Percentiles rank a stretch among this genome's conserved stretches.
Conservation (phyloP, 2,329 filamentous ascomycete genomes). For the Colletotrichum viniferum region DNA sequence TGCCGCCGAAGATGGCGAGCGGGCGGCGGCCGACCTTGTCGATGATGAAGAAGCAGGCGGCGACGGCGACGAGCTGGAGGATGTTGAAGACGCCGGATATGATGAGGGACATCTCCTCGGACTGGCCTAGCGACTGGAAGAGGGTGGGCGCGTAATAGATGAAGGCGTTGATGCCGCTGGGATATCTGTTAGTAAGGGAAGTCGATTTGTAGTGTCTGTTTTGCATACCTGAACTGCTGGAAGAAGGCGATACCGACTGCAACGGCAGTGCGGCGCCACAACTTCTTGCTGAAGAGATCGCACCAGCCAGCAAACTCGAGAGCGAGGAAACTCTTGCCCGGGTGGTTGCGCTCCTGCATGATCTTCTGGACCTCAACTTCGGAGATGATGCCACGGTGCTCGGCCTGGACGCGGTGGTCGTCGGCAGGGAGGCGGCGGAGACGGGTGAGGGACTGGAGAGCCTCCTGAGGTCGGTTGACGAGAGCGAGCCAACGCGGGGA, state of each 20-base stretch:
- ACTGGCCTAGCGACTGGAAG: slow-evolving; percentile 31
- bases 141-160: slow-evolving; percentile 32
- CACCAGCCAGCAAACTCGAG: slow-evolving; percentile 50
- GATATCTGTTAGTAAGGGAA: not conserved
- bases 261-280: slow-evolving; percentile 45
- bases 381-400: slow-evolving; percentile 53
- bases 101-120: slow-evolving; percentile 31
- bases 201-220: fast-evolving
- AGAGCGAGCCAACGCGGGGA: slow-evolving; percentile 50
- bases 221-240: slow-evolving; percentile 21
- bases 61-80: slow-evolving; percentile 33
- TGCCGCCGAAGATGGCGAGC: slow-evolving; percentile 32
- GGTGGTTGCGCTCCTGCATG: slow-evolving; percentile 40
- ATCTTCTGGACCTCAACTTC: slow-evolving; percentile 51
- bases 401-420: slow-evolving; percentile 47
- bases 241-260: slow-evolving; percentile 34
- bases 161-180: slow-evolving; percentile 26
- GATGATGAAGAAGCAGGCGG: slow-evolving; percentile 37
- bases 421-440: slow-evolving; percentile 45
- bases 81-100: slow-evolving; percentile 40
- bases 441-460: slow-evolving; percentile 38
- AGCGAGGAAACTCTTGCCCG: slow-evolving; percentile 35
- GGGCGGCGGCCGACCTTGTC: slow-evolving; percentile 44
- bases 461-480: slow-evolving; percentile 40
- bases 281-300: slow-evolving; percentile 50